phyloP scores from a whole-genome alignment of 2,329 filamentous ascomycete genomes.

The Verticillium zaregamsianum region DNA sequence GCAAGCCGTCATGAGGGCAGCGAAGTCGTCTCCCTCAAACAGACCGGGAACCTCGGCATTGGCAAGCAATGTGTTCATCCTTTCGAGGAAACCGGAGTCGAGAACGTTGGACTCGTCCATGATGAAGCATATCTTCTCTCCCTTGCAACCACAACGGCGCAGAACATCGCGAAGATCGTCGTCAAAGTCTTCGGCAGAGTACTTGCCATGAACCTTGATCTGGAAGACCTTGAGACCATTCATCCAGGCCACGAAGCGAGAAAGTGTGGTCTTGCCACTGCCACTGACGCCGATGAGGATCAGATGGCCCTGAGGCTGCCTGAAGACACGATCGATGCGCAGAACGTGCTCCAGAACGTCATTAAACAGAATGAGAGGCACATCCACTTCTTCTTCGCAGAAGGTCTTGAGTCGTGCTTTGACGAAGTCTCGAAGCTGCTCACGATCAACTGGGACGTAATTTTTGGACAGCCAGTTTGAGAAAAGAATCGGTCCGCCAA shows the following conservation, averaged over 20 bases:
- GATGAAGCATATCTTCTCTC: conserved; percentile 99
- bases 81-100: conserved; percentile 96
- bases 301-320: conserved; percentile 95
- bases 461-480: conserved; percentile 99
- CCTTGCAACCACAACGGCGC: conserved; percentile 90
- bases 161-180: conserved; percentile 94
- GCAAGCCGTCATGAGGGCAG: conserved; percentile 97
- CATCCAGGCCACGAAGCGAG: conserved; percentile 99
- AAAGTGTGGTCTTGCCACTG: conserved; percentile 96
- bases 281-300: conserved; percentile 98
- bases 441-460: conserved; percentile 93
- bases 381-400: conserved; percentile 98
- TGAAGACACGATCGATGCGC: conserved; percentile 96
- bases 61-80: conserved; percentile 97
- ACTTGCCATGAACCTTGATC: conserved; percentile 99
- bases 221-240: conserved; percentile 98
- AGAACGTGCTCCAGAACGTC: conserved; percentile 97
- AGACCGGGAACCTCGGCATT: conserved; percentile 99
- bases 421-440: conserved; percentile 93
- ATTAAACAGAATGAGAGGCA: conserved; percentile 98
- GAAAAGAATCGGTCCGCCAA: conserved; percentile 92
- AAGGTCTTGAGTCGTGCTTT: conserved; percentile 96
- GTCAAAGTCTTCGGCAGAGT: conserved; percentile 97
- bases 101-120: conserved; percentile 99
- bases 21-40: conserved; percentile 98